Conservation (phyloP, 805 yeast species). For the Lipomyces lipofer region DNA sequence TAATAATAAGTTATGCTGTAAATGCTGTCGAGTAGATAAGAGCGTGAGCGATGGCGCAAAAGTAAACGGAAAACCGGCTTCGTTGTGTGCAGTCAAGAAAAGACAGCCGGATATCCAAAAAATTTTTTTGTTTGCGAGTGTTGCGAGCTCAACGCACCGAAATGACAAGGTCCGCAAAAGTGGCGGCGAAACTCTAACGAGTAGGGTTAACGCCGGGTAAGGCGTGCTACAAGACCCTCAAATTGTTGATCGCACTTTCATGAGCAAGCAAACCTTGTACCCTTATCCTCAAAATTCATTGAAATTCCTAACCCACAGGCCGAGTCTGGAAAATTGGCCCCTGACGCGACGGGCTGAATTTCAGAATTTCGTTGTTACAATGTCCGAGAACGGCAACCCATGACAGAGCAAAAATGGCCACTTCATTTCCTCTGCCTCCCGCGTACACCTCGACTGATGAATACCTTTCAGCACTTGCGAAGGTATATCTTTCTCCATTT, state of each 20-base stretch:
- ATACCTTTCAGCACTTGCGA: conserved; percentile 16
- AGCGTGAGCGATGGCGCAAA: no score
- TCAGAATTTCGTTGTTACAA: conserved; percentile 1
- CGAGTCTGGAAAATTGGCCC: no score
- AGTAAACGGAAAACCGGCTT: background rate
- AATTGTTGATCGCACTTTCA: background rate
- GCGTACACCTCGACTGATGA: conserved; percentile 19
- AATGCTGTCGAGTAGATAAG: no score
- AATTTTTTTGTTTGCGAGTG: conserved; percentile 10
- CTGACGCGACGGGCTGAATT: no score
- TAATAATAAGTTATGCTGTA: no score
- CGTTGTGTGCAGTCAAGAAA: background rate
- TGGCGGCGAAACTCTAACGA: no score
- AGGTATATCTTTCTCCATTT: conserved; percentile 23
- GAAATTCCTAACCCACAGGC: no score
- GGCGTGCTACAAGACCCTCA: no score
- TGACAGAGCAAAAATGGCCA: background rate
- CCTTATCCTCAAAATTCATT: no score
- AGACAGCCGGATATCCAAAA: background rate
- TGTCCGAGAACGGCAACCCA: conserved; percentile 7
- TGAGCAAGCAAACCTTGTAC: background rate
- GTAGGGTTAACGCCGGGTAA: no score
- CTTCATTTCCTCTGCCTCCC: conserved; percentile 25
- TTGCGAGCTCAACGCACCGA: no score
- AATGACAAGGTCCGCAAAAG: no score